Conservation (phyloP, 495 filamentous ascomycete species). For the Annulohypoxylon stygium region DNA sequence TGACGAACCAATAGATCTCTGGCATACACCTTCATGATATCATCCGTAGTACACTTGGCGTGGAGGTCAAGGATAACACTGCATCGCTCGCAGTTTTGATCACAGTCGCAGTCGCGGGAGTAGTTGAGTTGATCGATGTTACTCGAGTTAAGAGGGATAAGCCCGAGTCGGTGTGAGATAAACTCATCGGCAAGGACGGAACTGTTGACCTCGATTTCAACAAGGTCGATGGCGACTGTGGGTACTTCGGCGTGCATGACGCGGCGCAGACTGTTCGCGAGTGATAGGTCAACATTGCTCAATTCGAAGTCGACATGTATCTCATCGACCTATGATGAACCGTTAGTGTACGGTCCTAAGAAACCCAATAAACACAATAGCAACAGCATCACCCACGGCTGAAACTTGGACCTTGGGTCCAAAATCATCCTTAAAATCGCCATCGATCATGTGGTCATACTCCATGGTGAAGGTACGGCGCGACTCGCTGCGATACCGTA, state of each 20-base stretch:
- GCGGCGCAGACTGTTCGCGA: constrained; percentile 95
- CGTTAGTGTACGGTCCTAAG: constrained; percentile 18
- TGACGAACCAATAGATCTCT: constrained; percentile 82
- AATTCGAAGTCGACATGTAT: constrained; percentile 86
- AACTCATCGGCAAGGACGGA: constrained; percentile 97
- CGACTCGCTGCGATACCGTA: constrained; percentile 16
- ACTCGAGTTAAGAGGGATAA: constrained; percentile 87
- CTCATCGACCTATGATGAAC: constrained; percentile 68
- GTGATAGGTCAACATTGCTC: constrained; percentile 81
- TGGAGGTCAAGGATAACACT: constrained; percentile 85
- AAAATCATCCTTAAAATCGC: constrained; percentile 64
- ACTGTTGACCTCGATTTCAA: constrained; percentile 92
- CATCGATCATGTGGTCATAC: constrained; percentile 74
- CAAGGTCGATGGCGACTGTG: constrained; percentile 93
- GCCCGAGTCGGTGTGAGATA: constrained; percentile 90
- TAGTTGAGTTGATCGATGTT: constrained; percentile 86
- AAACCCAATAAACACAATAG: constrained; percentile 21
- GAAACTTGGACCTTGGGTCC: constrained; percentile 79
- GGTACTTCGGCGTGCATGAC: constrained; percentile 94
- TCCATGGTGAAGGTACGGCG: constrained; percentile 60
- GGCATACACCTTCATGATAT: constrained; percentile 91
- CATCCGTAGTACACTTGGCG: constrained; percentile 82
- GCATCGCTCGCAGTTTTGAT: constrained; percentile 90
- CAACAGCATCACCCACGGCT: constrained; percentile 62
- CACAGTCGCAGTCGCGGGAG: constrained; percentile 96